Evolutionary conservation across 495 filamentous ascomycete species (phyloP).

Genomic region (Xylaria venustula): DNA sequence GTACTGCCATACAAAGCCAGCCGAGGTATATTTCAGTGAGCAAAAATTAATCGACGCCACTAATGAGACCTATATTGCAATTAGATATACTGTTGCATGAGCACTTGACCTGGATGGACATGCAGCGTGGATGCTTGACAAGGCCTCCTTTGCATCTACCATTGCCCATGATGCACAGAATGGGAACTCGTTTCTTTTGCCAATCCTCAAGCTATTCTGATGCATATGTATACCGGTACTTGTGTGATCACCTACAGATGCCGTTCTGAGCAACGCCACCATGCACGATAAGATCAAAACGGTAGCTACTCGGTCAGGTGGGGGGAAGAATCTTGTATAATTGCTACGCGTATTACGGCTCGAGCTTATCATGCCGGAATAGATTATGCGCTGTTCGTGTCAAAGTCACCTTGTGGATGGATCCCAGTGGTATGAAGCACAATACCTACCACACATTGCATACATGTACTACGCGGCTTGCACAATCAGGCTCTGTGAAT

Average conservation of each 20-base stretch:
- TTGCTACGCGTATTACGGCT: not conserved
- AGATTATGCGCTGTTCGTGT: not conserved
- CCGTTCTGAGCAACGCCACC: constrained; percentile 7
- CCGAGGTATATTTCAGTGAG: too few species aligned
- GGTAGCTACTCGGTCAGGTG: not conserved
- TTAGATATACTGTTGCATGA: too few species aligned
- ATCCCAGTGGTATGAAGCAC: not conserved
- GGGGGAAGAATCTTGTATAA: not conserved
- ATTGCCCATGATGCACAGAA: too few species aligned
- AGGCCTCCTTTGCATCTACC: too few species aligned
- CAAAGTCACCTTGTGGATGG: not conserved
- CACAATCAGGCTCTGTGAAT: not conserved
- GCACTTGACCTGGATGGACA: too few species aligned
- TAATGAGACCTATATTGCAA: not conserved
- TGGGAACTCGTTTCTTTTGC: too few species aligned
- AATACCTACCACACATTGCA: not conserved
- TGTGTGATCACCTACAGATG: not conserved
- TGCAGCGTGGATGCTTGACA: too few species aligned
- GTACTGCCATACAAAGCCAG: not conserved
- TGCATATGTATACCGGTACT: too few species aligned
- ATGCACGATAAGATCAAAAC: constrained; percentile 1
- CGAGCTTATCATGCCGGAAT: not conserved
- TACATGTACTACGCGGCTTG: not conserved
- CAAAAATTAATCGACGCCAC: not conserved
- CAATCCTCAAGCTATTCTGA: too few species aligned